phyloP scores from a whole-genome alignment of 352 stramenopile species.

The Thalassiosira pacifica region DNA sequence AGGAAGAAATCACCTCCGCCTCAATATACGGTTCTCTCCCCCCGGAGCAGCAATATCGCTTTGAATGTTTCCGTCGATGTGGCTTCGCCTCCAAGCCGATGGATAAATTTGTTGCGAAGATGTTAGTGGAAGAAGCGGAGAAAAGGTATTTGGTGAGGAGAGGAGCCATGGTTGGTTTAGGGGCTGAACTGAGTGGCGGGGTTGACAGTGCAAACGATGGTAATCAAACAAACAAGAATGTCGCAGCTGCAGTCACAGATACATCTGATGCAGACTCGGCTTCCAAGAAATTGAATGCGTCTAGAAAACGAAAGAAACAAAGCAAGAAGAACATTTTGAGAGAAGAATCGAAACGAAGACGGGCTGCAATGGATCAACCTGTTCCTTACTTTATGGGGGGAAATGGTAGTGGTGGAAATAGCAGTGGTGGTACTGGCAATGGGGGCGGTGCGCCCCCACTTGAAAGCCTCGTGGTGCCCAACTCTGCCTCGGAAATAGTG shows the following conservation, averaged over 20 bases:
- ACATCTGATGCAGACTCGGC: conserved; percentile 11
- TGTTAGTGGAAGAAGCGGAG: conserved; percentile 43
- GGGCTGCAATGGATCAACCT: conserved; percentile 53
- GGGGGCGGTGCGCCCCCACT: conserved; percentile 31
- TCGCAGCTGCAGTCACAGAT: conserved; percentile 16
- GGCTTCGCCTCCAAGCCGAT: conserved; percentile 48
- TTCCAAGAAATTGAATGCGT: conserved; percentile 5
- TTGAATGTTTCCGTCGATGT: conserved; percentile 61
- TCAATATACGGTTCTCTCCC: conserved; percentile 43
- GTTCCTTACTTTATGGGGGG: conserved; percentile 17
- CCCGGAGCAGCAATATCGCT: conserved; percentile 50
- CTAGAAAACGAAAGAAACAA: conserved; percentile 30
- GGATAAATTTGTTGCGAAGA: conserved; percentile 55
- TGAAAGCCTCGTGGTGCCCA: conserved; percentile 71
- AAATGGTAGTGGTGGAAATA: neutral
- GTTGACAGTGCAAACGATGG: conserved; percentile 7
- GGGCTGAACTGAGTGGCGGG: neutral
- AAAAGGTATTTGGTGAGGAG: conserved; percentile 27
- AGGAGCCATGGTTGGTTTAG: conserved; percentile 39
- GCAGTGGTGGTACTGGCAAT: neutral
- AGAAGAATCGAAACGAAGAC: conserved; percentile 56
- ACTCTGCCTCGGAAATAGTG: conserved; percentile 71
- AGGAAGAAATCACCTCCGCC: conserved; percentile 12
- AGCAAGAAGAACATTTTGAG: conserved; percentile 49
- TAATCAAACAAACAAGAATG: neutral